Conservation (phyloP, 1,139 yeast genomes). For the Debaryomyces udenii region DNA sequence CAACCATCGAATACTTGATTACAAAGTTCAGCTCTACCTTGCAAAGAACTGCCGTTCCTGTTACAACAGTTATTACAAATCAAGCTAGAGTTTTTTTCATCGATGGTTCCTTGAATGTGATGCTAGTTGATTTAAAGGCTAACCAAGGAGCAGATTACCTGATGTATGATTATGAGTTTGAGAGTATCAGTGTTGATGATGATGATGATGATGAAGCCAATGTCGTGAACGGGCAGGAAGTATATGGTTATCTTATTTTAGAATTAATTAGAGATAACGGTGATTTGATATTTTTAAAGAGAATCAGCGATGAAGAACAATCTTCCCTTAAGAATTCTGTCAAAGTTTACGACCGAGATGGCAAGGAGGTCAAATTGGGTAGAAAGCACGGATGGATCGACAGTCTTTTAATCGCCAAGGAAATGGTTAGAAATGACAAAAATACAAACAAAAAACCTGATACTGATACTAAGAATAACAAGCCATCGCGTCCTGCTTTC, state of each 20-base stretch:
- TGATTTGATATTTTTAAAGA: slow-evolving; percentile 59
- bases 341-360: slow-evolving; percentile 39
- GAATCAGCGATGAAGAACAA: slow-evolving; percentile 32
- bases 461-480: slow-evolving; percentile 2
- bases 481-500: neutral
- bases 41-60: slow-evolving; percentile 37
- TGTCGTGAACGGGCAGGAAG: slow-evolving; percentile 27
- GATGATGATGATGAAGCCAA: slow-evolving; percentile 47
- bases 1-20: slow-evolving; percentile 45
- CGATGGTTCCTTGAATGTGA: slow-evolving; percentile 40
- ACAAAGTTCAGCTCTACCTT: slow-evolving; percentile 38
- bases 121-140: slow-evolving; percentile 48
- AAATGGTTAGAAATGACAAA: slow-evolving; percentile 27
- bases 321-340: slow-evolving; percentile 33
- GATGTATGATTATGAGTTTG: slow-evolving; percentile 79
- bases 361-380: slow-evolving; percentile 40
- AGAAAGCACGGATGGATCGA: slow-evolving; percentile 49
- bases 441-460: slow-evolving; percentile 3
- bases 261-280: slow-evolving; percentile 61
- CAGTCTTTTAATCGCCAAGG: slow-evolving; percentile 47
- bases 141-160: slow-evolving; percentile 65
- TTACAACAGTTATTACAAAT: slow-evolving; percentile 53
- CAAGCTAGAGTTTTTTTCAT: slow-evolving; percentile 48
- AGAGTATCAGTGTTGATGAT: slow-evolving; percentile 40
- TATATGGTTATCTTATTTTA: slow-evolving; percentile 63